A percentile compares a stretch with the other conserved stretches of the same genome.
These are phyloP conservation scores for Xerocomellus dryophilus DNA, from an alignment of 768 basidiomycete genomes.

Conservation along the genomic window DNA sequence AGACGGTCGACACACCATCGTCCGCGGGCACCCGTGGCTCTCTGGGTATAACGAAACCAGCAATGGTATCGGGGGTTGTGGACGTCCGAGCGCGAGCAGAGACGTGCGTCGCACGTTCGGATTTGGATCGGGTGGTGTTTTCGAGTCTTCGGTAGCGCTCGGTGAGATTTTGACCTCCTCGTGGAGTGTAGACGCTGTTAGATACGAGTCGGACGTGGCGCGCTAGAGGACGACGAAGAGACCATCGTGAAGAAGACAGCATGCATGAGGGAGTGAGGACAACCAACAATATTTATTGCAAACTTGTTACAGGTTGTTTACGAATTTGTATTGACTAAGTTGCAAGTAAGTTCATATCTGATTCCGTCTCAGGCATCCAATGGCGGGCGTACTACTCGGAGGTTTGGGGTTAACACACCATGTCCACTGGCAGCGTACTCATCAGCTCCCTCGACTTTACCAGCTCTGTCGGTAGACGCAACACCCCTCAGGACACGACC, in stretches of 20 bases:
- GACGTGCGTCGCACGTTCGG: slow-evolving; percentile 33
- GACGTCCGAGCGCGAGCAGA: background rate
- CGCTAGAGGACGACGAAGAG: background rate
- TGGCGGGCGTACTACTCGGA: too few relatives aligned
- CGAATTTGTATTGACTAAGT: too few relatives aligned
- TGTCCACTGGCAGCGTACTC: too few relatives aligned
- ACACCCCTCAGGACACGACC: too few relatives aligned
- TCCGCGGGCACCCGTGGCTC: slow-evolving; percentile 59
- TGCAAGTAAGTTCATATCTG: too few relatives aligned
- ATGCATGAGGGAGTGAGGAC: slow-evolving; percentile 12
- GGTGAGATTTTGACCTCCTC: slow-evolving; percentile 59
- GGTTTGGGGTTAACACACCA: too few relatives aligned
- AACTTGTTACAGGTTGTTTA: too few relatives aligned
- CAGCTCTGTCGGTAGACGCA: too few relatives aligned
- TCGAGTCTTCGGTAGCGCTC: slow-evolving; percentile 57
- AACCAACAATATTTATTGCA: too few relatives aligned
- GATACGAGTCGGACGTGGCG: slow-evolving; percentile 9
- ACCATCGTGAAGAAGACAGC: slow-evolving; percentile 12
- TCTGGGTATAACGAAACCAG: slow-evolving; percentile 48
- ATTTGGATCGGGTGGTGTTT: slow-evolving; percentile 46
- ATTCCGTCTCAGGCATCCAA: too few relatives aligned
- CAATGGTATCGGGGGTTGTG: slow-evolving; percentile 13
- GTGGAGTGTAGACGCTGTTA: background rate
- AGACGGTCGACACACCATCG: slow-evolving; percentile 39
- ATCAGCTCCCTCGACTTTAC: too few relatives aligned